These are phyloP conservation scores for Globisporangium cylindrosporum DNA, from an alignment of 352 stramenopile species.

Conservation along the genomic window DNA sequence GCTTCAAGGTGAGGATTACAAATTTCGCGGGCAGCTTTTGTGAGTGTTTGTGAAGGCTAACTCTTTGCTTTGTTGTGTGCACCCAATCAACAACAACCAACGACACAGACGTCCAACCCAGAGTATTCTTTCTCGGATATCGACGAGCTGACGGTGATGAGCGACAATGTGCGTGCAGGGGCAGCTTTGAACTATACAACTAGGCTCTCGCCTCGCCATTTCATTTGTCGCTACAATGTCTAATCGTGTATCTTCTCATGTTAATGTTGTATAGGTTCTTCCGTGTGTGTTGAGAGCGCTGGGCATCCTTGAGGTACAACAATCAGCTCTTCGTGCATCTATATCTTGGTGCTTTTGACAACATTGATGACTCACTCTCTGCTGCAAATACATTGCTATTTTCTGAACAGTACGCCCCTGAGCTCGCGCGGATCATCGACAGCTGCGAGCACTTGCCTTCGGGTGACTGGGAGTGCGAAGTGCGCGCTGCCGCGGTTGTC, in stretches of 20 bases:
- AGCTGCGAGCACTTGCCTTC: conserved; percentile 42
- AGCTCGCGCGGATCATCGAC: conserved; percentile 49
- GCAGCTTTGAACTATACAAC: neutral
- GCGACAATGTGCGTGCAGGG: conserved; percentile 51
- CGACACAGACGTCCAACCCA: conserved; percentile 37
- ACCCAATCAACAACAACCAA: neutral
- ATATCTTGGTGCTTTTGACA: neutral
- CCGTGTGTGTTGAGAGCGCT: conserved; percentile 71
- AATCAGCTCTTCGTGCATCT: neutral
- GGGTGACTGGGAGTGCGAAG: conserved; percentile 53
- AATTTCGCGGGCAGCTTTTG: neutral
- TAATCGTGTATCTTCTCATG: neutral
- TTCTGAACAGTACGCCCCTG: conserved; percentile 42
- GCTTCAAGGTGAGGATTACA: conserved; percentile 49
- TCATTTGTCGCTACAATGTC: neutral
- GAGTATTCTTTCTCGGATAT: conserved; percentile 62
- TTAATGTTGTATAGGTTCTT: conserved; percentile 39
- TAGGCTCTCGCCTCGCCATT: neutral
- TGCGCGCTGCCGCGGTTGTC: conserved; percentile 63
- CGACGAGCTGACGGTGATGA: conserved; percentile 54
- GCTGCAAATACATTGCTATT: neutral
- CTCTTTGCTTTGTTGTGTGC: neutral
- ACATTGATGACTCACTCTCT: neutral
- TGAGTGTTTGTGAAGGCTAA: neutral
- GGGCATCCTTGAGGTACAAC: conserved; percentile 61